phyloP scores from a whole-genome alignment of 352 stramenopile species.

The Plasmopara viticola region DNA sequence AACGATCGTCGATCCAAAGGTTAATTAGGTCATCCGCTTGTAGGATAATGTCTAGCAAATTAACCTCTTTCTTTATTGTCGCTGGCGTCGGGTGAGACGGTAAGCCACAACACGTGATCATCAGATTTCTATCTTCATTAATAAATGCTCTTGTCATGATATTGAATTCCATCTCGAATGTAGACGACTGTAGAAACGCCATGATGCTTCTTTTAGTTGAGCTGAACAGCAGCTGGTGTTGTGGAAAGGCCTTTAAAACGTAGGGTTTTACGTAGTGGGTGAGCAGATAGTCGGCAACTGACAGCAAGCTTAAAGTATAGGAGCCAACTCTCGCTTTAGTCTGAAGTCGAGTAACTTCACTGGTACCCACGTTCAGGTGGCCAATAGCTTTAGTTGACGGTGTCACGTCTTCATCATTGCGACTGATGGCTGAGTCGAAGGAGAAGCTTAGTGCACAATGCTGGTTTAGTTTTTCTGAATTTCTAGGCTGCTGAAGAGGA shows the following conservation, averaged over 20 bases:
- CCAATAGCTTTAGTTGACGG: slow-evolving; percentile 8
- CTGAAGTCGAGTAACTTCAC: slow-evolving; percentile 62
- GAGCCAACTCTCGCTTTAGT: slow-evolving; percentile 45
- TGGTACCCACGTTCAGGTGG: slow-evolving; percentile 33
- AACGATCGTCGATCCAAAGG: slow-evolving; percentile 67
- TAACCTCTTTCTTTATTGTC: slow-evolving; percentile 49
- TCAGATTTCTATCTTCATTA: slow-evolving; percentile 39
- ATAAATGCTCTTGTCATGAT: slow-evolving; percentile 59
- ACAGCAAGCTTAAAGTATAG: slow-evolving; percentile 38
- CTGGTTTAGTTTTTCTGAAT: slow-evolving; percentile 11
- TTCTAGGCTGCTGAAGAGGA: slow-evolving; percentile 2
- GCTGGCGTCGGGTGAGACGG: slow-evolving; percentile 51
- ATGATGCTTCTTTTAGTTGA: slow-evolving; percentile 34
- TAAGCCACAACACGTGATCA: slow-evolving; percentile 47
- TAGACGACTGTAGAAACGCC: slow-evolving; percentile 35
- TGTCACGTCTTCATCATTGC: neutral
- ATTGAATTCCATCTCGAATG: slow-evolving; percentile 52
- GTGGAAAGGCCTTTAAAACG: slow-evolving; percentile 40
- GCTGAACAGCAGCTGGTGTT: slow-evolving; percentile 56
- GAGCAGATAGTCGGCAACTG: slow-evolving; percentile 41
- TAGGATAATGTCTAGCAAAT: slow-evolving; percentile 51
- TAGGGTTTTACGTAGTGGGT: slow-evolving; percentile 29
- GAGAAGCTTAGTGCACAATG: slow-evolving; percentile 25
- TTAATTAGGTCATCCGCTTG: slow-evolving; percentile 66
- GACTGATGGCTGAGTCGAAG: slow-evolving; percentile 9